Evolutionary conservation across 441 rosid genomes (phyloP).

Genomic region (Viola pubescens): DNA sequence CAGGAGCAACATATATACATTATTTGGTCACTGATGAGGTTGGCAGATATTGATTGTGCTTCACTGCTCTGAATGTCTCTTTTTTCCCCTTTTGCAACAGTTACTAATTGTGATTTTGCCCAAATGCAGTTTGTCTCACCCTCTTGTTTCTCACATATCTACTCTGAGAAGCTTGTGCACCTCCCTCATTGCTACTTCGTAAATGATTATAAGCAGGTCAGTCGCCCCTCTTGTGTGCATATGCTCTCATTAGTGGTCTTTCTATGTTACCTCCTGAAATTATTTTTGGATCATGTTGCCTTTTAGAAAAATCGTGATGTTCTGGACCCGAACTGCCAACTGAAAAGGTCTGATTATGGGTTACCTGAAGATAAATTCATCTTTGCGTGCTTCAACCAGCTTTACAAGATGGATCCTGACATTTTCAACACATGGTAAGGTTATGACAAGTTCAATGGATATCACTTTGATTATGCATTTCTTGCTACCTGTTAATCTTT

Average conservation of each 20-base stretch:
- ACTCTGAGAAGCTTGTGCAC: slow-evolving; percentile 96
- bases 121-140: slow-evolving; percentile 85
- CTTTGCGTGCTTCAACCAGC: slow-evolving; percentile 97
- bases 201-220: slow-evolving; percentile 94
- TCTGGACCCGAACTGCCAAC: slow-evolving; percentile 69
- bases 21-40: slow-evolving; percentile 99
- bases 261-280: neutral
- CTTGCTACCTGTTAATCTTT: neutral
- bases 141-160: slow-evolving; percentile 54
- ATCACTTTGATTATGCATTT: neutral
- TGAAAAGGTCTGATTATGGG: slow-evolving; percentile 80
- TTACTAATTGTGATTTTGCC: neutral
- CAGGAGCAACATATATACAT: slow-evolving; percentile 90
- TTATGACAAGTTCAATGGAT: neutral
- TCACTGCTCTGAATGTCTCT: neutral
- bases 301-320: slow-evolving; percentile 89
- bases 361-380: slow-evolving; percentile 94
- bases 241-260: neutral
- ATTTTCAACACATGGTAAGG: slow-evolving; percentile 78
- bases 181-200: slow-evolving; percentile 98
- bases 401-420: slow-evolving; percentile 99
- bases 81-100: neutral
- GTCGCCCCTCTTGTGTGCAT: slow-evolving; percentile 1
- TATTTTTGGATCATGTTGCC: slow-evolving; percentile 11
- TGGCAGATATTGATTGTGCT: neutral